Conservation (phyloP, 352 stramenopile genomes). For the Phytopythium delawarense region DNA sequence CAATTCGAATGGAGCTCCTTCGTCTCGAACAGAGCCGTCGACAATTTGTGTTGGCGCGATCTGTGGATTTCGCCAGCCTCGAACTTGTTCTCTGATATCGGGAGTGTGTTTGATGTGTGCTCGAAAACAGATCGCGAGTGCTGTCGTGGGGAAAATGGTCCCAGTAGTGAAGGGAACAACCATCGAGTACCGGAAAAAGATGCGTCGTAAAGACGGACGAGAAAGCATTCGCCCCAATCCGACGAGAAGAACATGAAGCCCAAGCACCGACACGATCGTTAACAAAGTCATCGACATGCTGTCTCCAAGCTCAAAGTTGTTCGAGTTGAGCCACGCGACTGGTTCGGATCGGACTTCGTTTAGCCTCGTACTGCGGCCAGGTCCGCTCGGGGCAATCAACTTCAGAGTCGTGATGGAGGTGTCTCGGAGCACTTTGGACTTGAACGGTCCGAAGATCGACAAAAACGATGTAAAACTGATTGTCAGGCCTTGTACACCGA, state of each 20-base stretch:
- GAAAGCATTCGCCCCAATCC: background rate
- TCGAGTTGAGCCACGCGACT: background rate
- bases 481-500: slow-evolving; percentile 23
- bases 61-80: background rate
- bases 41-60: background rate
- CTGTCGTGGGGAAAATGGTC: background rate
- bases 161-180: slow-evolving; percentile 1
- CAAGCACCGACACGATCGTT: slow-evolving; percentile 5
- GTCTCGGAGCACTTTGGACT: slow-evolving; percentile 5
- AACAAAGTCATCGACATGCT: slow-evolving; percentile 14
- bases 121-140: slow-evolving; percentile 5
- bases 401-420: background rate
- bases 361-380: background rate
- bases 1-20: slow-evolving; percentile 9
- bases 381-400: background rate
- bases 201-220: background rate
- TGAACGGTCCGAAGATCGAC: slow-evolving; percentile 32
- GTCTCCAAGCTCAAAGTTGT: slow-evolving; percentile 5
- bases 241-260: background rate
- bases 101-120: background rate
- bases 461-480: slow-evolving; percentile 36
- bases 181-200: slow-evolving; percentile 6
- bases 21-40: background rate
- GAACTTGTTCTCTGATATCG: background rate
- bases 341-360: background rate